These are phyloP conservation scores for Myriosclerotinia duriaeana DNA, from an alignment of 2,329 filamentous ascomycete species.

Conservation along the genomic window DNA sequence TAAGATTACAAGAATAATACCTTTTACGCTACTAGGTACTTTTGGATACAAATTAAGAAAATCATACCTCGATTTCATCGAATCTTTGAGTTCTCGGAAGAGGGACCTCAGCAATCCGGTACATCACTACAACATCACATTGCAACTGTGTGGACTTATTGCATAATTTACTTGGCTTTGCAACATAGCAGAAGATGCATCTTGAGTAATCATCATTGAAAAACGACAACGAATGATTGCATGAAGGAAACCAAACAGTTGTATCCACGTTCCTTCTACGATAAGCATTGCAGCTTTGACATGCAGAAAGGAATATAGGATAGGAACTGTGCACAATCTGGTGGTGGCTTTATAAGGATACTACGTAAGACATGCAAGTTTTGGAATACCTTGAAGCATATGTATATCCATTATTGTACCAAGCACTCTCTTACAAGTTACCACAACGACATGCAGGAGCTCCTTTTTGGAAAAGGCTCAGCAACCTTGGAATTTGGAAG, in stretches of 20 bases:
- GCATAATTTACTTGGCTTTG: background rate
- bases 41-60: background rate
- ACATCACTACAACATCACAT: background rate
- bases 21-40: background rate
- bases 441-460: conserved; percentile 6
- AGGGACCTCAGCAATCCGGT: background rate
- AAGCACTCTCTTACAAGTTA: background rate
- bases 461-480: conserved; percentile 2
- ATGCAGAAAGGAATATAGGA: background rate
- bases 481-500: background rate
- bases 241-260: conserved; percentile 18
- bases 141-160: background rate
- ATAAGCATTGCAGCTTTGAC: conserved; percentile 9
- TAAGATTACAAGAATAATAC: background rate
- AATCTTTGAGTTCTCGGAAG: background rate
- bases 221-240: conserved; percentile 12
- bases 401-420: background rate
- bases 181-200: background rate
- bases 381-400: conserved; percentile 3
- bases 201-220: background rate
- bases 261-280: conserved; percentile 16
- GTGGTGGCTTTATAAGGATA: conserved; percentile 1
- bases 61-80: background rate
- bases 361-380: background rate
- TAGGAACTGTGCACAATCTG: conserved; percentile 8